Evolutionary conservation across 2,329 filamentous ascomycete species (phyloP).

Genomic region (Epicoccum sorghinum): DNA sequence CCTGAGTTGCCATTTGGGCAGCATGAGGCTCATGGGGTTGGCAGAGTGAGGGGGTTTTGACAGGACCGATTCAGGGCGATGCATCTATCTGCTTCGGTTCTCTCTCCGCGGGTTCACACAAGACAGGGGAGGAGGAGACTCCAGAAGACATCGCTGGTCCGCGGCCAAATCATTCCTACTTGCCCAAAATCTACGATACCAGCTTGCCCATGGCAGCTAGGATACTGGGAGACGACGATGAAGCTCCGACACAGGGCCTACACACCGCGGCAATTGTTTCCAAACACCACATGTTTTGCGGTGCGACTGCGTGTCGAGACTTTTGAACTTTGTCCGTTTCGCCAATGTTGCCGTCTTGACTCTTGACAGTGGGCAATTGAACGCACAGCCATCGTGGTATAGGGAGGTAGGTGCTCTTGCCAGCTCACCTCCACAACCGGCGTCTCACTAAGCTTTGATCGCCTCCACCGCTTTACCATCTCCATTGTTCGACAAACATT

Average conservation of each 20-base stretch:
- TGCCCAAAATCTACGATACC: no score
- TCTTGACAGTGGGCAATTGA: background rate
- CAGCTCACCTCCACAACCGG: background rate
- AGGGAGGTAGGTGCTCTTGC: background rate
- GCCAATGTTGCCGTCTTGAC: background rate
- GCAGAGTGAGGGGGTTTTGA: no score
- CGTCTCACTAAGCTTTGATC: slow-evolving; percentile 17
- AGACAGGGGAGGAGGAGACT: no score
- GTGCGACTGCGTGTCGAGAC: background rate
- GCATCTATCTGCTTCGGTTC: no score
- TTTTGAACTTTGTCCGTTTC: background rate
- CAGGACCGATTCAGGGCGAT: no score
- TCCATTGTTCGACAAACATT: background rate
- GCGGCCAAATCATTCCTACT: no score
- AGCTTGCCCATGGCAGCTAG: no score
- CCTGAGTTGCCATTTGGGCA: background rate
- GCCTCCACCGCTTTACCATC: slow-evolving; percentile 1
- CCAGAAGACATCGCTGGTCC: no score
- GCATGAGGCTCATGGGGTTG: no score
- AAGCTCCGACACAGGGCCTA: background rate
- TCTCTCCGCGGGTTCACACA: no score
- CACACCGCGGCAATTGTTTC: slow-evolving; percentile 5
- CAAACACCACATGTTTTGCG: slow-evolving; percentile 5
- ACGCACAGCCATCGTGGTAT: background rate
- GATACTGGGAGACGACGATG: no score